Evolutionary conservation across 305 asterid species (phyloP), one percentile per base, ranked within the genome.

Genomic region (Fraxinus xanthoxyloides): DNA sequence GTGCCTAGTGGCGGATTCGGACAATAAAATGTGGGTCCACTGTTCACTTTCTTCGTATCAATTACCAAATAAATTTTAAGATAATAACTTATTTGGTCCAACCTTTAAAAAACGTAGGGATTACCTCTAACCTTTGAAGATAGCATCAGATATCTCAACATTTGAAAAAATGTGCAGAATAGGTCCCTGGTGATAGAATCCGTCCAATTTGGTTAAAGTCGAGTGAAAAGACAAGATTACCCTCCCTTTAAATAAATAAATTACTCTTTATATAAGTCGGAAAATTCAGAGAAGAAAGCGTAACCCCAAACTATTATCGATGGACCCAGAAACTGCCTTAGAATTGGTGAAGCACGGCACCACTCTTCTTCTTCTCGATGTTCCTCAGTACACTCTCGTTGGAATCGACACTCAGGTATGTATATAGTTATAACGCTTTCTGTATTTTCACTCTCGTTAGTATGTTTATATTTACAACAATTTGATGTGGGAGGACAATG

Each of bases 391-490:
- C 91, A 93, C 97, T 28, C 93, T 93, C 81, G 90, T 95, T 70
- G 99, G 98, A 48, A 87, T 94, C 76, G 99, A 95, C 82, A 95
- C 97, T 35, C 97, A 90, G 93, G 97, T 89, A 63, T 19, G 7
- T 84, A 2, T 48, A 32, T 73, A 6, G 3, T 75, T 77, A 0
- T 17, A 36, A 54, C 17, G 31, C 9, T 28, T 82, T 61, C 17
- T 72, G 8, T 19, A 24, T 17, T 23, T 32, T 24, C 6, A 38
- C 6, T 38, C 28, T 4, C 4, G 9, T 48, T 51, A 51, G 23
- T 51, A 4, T 51, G 19, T 4, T 48, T 48, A 61, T 65, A 13
- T 24, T 12, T 65, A 28, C 73, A 65, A 65, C 73, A 3, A 28
- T 65, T 65, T 28, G 73, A 65, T 12, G 36, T 8, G 36, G 31